Base-by-base conservation (phyloP, 2,329 filamentous ascomycete genomes). In the Uncinocarpus reesii region DNA sequence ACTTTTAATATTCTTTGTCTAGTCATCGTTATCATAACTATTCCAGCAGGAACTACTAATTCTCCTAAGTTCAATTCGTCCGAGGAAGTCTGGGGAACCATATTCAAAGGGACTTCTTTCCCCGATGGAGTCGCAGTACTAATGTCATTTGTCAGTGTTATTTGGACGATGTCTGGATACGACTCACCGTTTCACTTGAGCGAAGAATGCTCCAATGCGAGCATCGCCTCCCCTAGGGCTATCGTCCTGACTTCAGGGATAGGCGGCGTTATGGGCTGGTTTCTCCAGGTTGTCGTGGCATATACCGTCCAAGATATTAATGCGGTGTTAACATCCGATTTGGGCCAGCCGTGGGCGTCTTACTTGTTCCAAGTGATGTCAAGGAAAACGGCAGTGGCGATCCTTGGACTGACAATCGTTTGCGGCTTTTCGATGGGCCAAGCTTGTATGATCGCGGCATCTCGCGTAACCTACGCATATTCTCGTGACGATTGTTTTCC, bases 171-270 rank as follows among this genome's bases (percentile, higher is more conserved):
- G 74, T 72, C 72, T 4, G 79, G 80, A 34, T 84, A 83, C 59
- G 81, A 84, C 62, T 74, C 74, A 0, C 78, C 81, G 0, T 86
- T 86, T 62, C 83, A 86, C 64, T 65, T 86, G n/a, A 75, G 79
- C 2, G 83, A 87, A 59, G 83, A 87, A 63, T 86, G 83, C 63
- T 80, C 78, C 51, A 86, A 86, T 56, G 83, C 83, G 23, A 79
- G 77, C 55, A 66, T 86, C 38, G 82, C 83, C 24, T 77, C 80
- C 7, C 83, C 83, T 0, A 76, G 83, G 10, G 83, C 83, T 6
- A 87, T 86, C 45, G 77, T 85, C 31, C 69, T 86, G 59, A 86
- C 83, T 0, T 79, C 79, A 1, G 76, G 68, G 1, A 70, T 81
- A 1, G 83, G 83, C 4, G 82, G 82, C 1, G 52, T 81, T 2